Conservation (phyloP, 257 asterid genomes). For the Salvia hispanica region DNA sequence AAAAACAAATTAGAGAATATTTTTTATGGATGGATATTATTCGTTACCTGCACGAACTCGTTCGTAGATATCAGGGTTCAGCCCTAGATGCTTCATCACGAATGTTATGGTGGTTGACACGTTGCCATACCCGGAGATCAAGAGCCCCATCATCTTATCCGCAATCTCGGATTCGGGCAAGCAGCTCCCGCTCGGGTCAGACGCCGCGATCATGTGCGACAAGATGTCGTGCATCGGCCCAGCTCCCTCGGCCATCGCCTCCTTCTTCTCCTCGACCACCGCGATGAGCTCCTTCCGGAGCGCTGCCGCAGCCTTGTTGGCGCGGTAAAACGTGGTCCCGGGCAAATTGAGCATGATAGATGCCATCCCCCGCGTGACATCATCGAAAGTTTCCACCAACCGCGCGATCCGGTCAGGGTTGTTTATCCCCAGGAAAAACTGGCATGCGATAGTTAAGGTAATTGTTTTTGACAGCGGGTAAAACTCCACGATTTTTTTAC, state of each 20-base stretch:
- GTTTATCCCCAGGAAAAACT: slow-evolving; percentile 53
- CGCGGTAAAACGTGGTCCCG: slow-evolving; percentile 54
- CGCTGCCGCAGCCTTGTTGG: slow-evolving; percentile 59
- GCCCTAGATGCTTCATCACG: slow-evolving; percentile 64
- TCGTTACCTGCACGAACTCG: slow-evolving; percentile 58
- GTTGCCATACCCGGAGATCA: slow-evolving; percentile 69
- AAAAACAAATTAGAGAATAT: too few species aligned
- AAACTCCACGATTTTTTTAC: slow-evolving; percentile 38
- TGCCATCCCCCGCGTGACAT: slow-evolving; percentile 59
- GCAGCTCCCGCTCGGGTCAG: slow-evolving; percentile 45
- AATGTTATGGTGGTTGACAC: slow-evolving; percentile 66
- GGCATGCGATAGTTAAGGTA: slow-evolving; percentile 58
- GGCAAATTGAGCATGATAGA: slow-evolving; percentile 52
- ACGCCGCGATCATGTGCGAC: slow-evolving; percentile 49
- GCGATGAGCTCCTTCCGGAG: slow-evolving; percentile 51
- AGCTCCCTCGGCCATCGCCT: slow-evolving; percentile 38
- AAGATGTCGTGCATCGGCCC: slow-evolving; percentile 40
- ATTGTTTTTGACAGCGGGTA: slow-evolving; percentile 52
- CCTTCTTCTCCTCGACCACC: slow-evolving; percentile 61
- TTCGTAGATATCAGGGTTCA: slow-evolving; percentile 43
- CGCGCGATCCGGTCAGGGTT: slow-evolving; percentile 48
- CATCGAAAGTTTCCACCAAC: slow-evolving; percentile 54
- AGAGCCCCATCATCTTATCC: slow-evolving; percentile 68
- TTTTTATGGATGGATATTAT: too few species aligned
- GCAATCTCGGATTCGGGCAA: slow-evolving; percentile 67